phyloP scores from a whole-genome alignment of 176 grass and related monocot species.

The Typha latifolia region DNA sequence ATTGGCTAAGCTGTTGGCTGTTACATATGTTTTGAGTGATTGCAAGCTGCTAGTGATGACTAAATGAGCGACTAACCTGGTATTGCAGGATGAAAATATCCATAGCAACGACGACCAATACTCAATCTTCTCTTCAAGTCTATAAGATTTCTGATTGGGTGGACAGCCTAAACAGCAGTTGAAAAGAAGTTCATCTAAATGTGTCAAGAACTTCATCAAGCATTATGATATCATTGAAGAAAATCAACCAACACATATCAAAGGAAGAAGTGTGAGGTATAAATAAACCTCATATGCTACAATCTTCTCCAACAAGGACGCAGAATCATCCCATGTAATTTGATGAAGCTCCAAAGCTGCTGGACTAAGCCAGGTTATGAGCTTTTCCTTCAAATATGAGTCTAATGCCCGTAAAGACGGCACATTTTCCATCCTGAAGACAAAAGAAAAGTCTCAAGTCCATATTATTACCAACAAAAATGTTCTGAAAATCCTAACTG shows the following conservation, averaged over 20 bases:
- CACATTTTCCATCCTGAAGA: slow-evolving; percentile 53
- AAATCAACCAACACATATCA: background rate
- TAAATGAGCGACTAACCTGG: slow-evolving; percentile 37
- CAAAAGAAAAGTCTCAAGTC: background rate
- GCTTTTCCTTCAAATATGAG: slow-evolving; percentile 91
- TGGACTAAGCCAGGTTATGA: slow-evolving; percentile 91
- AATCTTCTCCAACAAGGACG: slow-evolving; percentile 93
- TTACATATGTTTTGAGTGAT: background rate
- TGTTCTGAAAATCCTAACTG: background rate
- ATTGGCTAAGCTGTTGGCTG: background rate
- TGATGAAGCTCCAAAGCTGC: slow-evolving; percentile 77
- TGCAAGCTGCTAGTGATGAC: background rate
- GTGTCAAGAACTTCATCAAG: background rate
- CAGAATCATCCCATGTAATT: slow-evolving; percentile 92
- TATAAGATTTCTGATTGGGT: slow-evolving; percentile 92
- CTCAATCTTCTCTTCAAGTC: slow-evolving; percentile 93
- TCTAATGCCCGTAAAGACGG: slow-evolving; percentile 71
- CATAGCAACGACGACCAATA: slow-evolving; percentile 78
- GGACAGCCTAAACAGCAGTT: slow-evolving; percentile 48
- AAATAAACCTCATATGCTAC: slow-evolving; percentile 70
- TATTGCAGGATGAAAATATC: slow-evolving; percentile 93
- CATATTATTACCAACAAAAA: background rate
- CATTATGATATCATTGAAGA: background rate
- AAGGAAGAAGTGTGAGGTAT: background rate
- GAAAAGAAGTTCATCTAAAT: slow-evolving; percentile 11